Evolutionary conservation across 2,329 filamentous ascomycete genomes (phyloP), one percentile per base, ranked within the genome.

Genomic region (Aureobasidium melanogenum): DNA sequence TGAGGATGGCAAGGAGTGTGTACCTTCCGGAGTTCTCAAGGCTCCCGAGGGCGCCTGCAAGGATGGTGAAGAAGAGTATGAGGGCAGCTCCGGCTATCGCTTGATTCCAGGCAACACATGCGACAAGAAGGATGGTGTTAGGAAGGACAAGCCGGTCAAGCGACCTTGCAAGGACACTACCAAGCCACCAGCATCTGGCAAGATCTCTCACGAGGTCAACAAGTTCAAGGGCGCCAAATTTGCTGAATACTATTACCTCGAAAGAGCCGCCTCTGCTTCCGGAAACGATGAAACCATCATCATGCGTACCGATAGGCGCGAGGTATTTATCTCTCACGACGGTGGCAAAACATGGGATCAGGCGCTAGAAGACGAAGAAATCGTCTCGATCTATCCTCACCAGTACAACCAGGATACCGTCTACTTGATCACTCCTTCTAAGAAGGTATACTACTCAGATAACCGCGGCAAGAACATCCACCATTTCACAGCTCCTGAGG

Each of bases 1-100:
- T 61, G 80, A 80, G 38, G 78, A 83, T 3, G 80, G 83, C 57
- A 83, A 82, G 54, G 81, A 87, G 64, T 97, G 94, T 71, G 79
- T 85, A 26, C 81, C 83, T 8, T 82, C 80, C 28, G 85, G 84
- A 0, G 77, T 82, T 3, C 73, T 96, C 46, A 72, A 79, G 2
- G 77, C 85, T 1, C 91, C 92, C 0, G 82, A 88, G 50, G 89
- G 84, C 8, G 82, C 83, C 30, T 99, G 94, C 74, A 84, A 88
- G 69, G 82, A 85, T 44, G 79, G 82, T 3, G 83, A 86, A 9
- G 87, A 88, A 62, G 91, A 79, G 1, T 99, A 91, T 75, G 86
- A 82, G 74, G 94, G 91, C 14, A 88, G 88, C 3, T 96, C 92
- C 32, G 94, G 94, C 28, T 99, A 91, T 84, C 86, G 93, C 63